Conservation (phyloP, 202 grass and related monocot genomes). For the Setaria italica region DNA sequence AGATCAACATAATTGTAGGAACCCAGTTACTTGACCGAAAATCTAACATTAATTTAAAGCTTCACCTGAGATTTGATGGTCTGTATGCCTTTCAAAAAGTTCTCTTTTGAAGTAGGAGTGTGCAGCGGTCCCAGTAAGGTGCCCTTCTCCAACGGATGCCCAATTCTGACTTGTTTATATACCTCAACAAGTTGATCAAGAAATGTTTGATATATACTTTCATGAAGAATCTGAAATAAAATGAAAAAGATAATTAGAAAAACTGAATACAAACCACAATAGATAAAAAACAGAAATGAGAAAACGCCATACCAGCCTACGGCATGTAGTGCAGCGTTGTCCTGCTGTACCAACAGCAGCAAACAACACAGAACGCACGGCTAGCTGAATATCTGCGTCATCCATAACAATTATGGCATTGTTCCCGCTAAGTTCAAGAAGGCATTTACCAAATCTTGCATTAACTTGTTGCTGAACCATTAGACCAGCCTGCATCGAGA, state of each 20-base stretch:
- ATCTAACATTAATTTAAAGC: constrained; percentile 31
- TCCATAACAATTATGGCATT: constrained; percentile 99
- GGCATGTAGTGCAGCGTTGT: constrained; percentile 96
- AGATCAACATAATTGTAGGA: constrained; percentile 31
- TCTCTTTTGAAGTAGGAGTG: constrained; percentile 82
- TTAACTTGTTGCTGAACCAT: constrained; percentile 82
- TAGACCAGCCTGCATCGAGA: constrained; percentile 79
- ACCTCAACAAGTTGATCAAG: constrained; percentile 93
- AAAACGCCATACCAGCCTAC: constrained; percentile 77
- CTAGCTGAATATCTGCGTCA: constrained; percentile 95
- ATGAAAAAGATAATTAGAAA: constrained; percentile 28
- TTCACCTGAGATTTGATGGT: constrained; percentile 86
- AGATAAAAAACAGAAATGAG: not conserved
- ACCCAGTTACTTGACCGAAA: not conserved
- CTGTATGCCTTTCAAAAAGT: constrained; percentile 85
- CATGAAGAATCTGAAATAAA: constrained; percentile 81
- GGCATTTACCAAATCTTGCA: constrained; percentile 92
- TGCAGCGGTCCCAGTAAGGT: constrained; percentile 90
- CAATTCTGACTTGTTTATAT: constrained; percentile 97
- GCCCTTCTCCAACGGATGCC: constrained; percentile 89
- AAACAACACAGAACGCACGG: constrained; percentile 94
- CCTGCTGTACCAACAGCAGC: constrained; percentile 99
- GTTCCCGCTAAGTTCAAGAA: constrained; percentile 99
- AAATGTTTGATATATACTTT: constrained; percentile 86
- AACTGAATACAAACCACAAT: constrained; percentile 27